phyloP scores from a whole-genome alignment of 2,329 filamentous ascomycete species.

The Acrodontium crateriforme region DNA sequence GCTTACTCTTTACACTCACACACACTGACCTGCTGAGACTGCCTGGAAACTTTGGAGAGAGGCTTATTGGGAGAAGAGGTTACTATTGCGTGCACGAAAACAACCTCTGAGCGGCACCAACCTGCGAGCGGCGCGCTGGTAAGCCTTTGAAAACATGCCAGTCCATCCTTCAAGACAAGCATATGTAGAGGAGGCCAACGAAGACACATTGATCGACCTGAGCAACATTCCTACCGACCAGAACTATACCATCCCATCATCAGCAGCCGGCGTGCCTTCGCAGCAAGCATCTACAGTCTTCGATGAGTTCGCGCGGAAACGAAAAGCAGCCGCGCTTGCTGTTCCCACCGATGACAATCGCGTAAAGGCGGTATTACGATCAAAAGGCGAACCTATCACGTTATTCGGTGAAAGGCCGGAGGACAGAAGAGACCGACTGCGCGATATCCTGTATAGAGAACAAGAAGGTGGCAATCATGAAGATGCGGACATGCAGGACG shows the following conservation, averaged over 20 bases:
- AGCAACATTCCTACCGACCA: conserved; percentile 57
- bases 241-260: conserved; percentile 67
- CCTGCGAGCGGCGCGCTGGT: too few relatives aligned
- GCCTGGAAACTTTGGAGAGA: too few relatives aligned
- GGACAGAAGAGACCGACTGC: conserved; percentile 74
- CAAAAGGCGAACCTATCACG: conserved; percentile 85
- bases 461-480: conserved; percentile 45
- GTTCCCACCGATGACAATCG: conserved; percentile 89
- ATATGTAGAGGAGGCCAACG: conserved; percentile 68
- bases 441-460: conserved; percentile 58
- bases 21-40: too few relatives aligned
- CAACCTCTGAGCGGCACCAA: too few relatives aligned
- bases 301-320: conserved; percentile 81
- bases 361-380: conserved; percentile 66
- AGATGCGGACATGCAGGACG: conserved; percentile 45
- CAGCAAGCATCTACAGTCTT: conserved; percentile 77
- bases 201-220: conserved; percentile 32
- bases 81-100: too few relatives aligned
- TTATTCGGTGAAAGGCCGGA: conserved; percentile 82
- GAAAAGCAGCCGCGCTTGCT: conserved; percentile 72
- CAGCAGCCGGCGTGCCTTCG: conserved; percentile 52
- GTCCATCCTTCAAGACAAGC: conserved; percentile 75
- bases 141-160: conserved; percentile 6
- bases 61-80: too few relatives aligned
- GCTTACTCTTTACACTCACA: too few relatives aligned